phyloP scores from a whole-genome alignment of 371 early-diverging fungal species.

The Funneliformis caledonium region DNA sequence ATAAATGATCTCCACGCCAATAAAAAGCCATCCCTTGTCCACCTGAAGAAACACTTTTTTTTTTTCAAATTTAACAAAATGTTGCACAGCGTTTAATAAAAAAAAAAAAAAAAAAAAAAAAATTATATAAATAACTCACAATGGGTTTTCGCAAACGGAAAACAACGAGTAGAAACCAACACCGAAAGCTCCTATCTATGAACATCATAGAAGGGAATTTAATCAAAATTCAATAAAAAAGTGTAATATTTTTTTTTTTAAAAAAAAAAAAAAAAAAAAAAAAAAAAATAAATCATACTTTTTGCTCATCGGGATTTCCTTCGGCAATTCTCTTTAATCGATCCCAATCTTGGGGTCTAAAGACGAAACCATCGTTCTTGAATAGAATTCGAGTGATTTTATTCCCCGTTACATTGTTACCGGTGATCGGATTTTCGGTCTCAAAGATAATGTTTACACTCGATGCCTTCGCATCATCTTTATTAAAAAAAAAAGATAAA shows the following conservation, averaged over 20 bases:
- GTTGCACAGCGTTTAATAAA: too few species aligned
- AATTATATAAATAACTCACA: constrained; percentile 57
- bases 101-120: too few species aligned
- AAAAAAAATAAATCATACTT: not conserved
- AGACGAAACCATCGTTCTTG: constrained; percentile 84
- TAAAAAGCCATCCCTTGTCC: constrained; percentile 85
- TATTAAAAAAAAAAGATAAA: not conserved
- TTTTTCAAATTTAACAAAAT: too few species aligned
- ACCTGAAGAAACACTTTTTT: constrained; percentile 66
- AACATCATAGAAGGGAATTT: not conserved
- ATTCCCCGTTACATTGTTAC: constrained; percentile 17
- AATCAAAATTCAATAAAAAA: too few species aligned
- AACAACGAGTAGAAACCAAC: constrained; percentile 89
- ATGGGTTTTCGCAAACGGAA: constrained; percentile 86
- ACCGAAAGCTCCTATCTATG: constrained; percentile 86
- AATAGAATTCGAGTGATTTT: constrained; percentile 69
- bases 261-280: too few species aligned
- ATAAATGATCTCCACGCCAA: constrained; percentile 87
- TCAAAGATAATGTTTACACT: constrained; percentile 5
- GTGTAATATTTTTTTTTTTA: too few species aligned
- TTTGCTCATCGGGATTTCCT: constrained; percentile 85
- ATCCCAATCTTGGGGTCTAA: constrained; percentile 83
- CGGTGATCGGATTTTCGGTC: not conserved
- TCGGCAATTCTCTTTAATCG: constrained; percentile 88
- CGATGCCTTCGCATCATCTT: constrained; percentile 14